phyloP scores from a whole-genome alignment of 2,329 filamentous ascomycete genomes.

The Coniella lustricola region DNA sequence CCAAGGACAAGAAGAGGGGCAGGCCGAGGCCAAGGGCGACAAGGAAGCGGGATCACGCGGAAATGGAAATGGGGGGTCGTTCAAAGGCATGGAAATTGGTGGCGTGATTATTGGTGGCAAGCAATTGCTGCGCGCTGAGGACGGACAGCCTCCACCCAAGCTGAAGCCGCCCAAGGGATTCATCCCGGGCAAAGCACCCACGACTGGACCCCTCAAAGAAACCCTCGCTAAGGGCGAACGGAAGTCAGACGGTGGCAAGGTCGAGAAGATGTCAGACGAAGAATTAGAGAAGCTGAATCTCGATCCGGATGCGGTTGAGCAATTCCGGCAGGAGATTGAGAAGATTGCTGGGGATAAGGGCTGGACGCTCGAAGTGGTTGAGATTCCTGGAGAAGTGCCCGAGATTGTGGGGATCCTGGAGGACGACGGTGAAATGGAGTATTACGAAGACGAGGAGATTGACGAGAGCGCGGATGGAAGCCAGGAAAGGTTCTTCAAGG shows the following conservation, averaged over 20 bases:
- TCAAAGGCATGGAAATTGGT: slow-evolving; percentile 37
- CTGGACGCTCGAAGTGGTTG: slow-evolving; percentile 77
- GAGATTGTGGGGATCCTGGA: slow-evolving; percentile 68
- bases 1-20: slow-evolving; percentile 17
- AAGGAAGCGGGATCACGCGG: slow-evolving; percentile 3
- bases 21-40: slow-evolving; percentile 8
- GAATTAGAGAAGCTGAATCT: slow-evolving; percentile 64
- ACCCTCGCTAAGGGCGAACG: slow-evolving; percentile 38
- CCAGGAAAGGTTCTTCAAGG: slow-evolving; percentile 42
- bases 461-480: neutral
- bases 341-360: slow-evolving; percentile 61
- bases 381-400: slow-evolving; percentile 51
- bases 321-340: slow-evolving; percentile 61
- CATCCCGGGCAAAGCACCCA: slow-evolving; percentile 21
- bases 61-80: slow-evolving; percentile 11
- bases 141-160: slow-evolving; percentile 39
- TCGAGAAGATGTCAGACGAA: slow-evolving; percentile 55
- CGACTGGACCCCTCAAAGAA: slow-evolving; percentile 29
- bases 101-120: slow-evolving; percentile 47
- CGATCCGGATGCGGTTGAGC: slow-evolving; percentile 59
- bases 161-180: slow-evolving; percentile 39
- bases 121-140: slow-evolving; percentile 39
- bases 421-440: slow-evolving; percentile 40
- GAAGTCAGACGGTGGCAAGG: slow-evolving; percentile 52
- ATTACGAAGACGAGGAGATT: slow-evolving; percentile 22